Evolutionary conservation across 768 basidiomycete genomes (phyloP).

Genomic region (Lactarius deliciosus): DNA sequence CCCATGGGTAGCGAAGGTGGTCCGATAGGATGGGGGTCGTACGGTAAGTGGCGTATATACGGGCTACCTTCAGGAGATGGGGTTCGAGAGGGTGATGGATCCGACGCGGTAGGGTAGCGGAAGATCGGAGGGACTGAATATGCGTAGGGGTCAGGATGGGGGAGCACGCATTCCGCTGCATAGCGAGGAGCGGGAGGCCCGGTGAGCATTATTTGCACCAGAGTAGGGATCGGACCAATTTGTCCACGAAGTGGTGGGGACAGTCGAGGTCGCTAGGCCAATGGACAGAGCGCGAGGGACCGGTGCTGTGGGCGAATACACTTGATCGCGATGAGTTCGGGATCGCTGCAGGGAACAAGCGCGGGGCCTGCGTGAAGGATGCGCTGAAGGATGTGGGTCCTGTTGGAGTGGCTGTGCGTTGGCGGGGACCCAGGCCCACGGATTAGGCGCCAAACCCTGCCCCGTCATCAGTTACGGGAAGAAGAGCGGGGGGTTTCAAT

Average conservation of each 20-base stretch:
- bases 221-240: conserved; percentile 3
- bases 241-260: neutral
- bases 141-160: too few relatives aligned
- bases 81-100: neutral
- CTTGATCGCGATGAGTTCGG: conserved; percentile 21
- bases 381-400: conserved; percentile 18
- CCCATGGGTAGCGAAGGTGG: neutral
- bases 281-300: conserved; percentile 22
- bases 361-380: conserved; percentile 21
- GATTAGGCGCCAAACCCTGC: conserved; percentile 5
- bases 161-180: neutral
- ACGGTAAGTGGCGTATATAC: neutral
- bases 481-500: neutral
- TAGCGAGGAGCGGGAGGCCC: conserved; percentile 10
- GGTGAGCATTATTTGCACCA: neutral
- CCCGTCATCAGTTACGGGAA: neutral
- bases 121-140: neutral
- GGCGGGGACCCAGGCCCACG: conserved; percentile 19
- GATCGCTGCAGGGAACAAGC: conserved; percentile 18
- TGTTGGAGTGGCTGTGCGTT: conserved; percentile 8
- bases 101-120: neutral
- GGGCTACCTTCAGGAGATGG: neutral
- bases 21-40: neutral
- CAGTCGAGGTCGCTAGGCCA: conserved; percentile 22
- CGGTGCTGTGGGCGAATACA: conserved; percentile 19